Evolutionary conservation across 1,284 basidiomycete genomes (phyloP).

Genomic region (Schizophyllum commune): DNA sequence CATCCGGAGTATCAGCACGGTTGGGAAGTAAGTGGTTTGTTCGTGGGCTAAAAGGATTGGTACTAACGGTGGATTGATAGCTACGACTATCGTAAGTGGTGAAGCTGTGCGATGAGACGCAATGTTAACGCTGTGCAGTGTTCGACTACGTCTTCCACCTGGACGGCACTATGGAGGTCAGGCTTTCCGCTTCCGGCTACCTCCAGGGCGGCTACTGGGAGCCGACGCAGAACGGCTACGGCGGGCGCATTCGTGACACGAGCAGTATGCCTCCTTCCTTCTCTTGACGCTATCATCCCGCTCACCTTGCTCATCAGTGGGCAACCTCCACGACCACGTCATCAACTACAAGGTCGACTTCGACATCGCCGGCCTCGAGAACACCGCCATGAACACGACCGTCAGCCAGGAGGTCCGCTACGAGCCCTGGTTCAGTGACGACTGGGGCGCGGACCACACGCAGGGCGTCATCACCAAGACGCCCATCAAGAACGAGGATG

Average conservation of each 20-base stretch:
- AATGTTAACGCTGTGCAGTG: conserved; percentile 7
- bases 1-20: conserved; percentile 47
- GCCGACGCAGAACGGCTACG: conserved; percentile 40
- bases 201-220: conserved; percentile 57
- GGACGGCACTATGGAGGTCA: conserved; percentile 60
- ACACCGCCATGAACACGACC: conserved; percentile 49
- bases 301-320: conserved; percentile 31
- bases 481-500: conserved; percentile 47
- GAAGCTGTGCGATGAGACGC: neutral
- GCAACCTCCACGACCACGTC: conserved; percentile 63
- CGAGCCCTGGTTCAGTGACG: conserved; percentile 53
- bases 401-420: conserved; percentile 40
- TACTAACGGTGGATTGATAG: conserved; percentile 18
- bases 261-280: conserved; percentile 31
- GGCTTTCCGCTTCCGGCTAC: conserved; percentile 60
- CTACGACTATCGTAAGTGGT: conserved; percentile 45
- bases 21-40: conserved; percentile 46
- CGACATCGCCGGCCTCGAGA: conserved; percentile 64
- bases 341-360: conserved; percentile 61
- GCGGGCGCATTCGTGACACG: conserved; percentile 45
- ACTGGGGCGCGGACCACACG: conserved; percentile 47
- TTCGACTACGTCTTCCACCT: conserved; percentile 63
- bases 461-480: conserved; percentile 46
- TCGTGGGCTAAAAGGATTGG: neutral
- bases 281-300: neutral